Evolutionary conservation across 495 filamentous ascomycete genomes (phyloP).

Genomic region (Hypoxylon intermedium): DNA sequence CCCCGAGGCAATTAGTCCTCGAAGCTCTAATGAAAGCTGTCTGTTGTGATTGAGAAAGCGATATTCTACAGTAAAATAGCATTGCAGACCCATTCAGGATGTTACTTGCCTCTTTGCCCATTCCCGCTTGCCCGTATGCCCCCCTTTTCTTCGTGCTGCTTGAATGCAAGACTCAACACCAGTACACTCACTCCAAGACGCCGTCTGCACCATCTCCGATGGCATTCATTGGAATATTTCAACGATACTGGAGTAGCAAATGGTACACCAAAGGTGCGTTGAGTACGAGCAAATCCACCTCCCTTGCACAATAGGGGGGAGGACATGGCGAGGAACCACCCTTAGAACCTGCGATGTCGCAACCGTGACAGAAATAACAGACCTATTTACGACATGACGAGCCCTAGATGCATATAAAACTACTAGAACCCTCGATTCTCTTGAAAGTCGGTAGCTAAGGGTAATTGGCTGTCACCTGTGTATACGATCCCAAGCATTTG

Average conservation of each 20-base stretch:
- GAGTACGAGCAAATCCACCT: too few species aligned
- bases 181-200: conserved; percentile 65
- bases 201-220: conserved; percentile 61
- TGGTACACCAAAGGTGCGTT: too few species aligned
- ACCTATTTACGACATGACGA: too few species aligned
- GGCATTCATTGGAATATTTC: conserved; percentile 52
- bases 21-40: conserved; percentile 60
- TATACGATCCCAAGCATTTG: too few species aligned
- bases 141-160: conserved; percentile 60
- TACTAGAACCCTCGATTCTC: too few species aligned
- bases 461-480: background rate
- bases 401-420: too few species aligned
- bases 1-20: conserved; percentile 60
- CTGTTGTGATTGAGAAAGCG: conserved; percentile 61
- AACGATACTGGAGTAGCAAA: too few species aligned
- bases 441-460: too few species aligned
- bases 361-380: too few species aligned
- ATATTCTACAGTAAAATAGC: conserved; percentile 12
- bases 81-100: background rate
- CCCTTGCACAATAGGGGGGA: too few species aligned
- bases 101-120: conserved; percentile 62
- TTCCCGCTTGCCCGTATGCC: conserved; percentile 67
- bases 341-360: too few species aligned
- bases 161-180: conserved; percentile 62
- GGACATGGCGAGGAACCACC: too few species aligned